A percentile compares a stretch with the other conserved stretches of the same genome.
phyloP scores from a whole-genome alignment of 2,329 filamentous ascomycete genomes.

The Cladobotryum protrusum region DNA sequence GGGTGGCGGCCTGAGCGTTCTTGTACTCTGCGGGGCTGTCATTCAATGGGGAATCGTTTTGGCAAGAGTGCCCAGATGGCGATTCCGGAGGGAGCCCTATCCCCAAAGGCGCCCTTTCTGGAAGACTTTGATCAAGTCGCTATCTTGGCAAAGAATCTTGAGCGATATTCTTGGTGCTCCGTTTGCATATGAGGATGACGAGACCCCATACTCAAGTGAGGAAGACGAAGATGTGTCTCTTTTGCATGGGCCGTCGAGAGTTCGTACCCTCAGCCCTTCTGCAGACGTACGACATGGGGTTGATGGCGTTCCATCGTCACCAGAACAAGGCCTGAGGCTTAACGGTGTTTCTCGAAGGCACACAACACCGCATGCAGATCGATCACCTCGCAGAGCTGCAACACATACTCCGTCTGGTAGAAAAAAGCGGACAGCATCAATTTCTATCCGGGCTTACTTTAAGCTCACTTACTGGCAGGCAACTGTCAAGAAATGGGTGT shows the following conservation, averaged over 20 bases:
- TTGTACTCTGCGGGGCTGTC: slow-evolving; percentile 66
- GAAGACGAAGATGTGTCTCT: slow-evolving; percentile 20
- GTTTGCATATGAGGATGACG: slow-evolving; percentile 26
- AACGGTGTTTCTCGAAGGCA: slow-evolving; percentile 35
- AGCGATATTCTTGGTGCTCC: slow-evolving; percentile 28
- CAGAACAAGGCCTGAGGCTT: slow-evolving; percentile 15
- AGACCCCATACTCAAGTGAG: slow-evolving; percentile 26
- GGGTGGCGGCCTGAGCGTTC: slow-evolving; percentile 71
- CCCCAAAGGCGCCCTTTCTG: slow-evolving; percentile 29
- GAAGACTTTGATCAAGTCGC: slow-evolving; percentile 34
- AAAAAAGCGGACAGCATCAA: slow-evolving; percentile 58
- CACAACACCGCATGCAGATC: slow-evolving; percentile 43
- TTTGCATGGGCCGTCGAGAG: slow-evolving; percentile 19
- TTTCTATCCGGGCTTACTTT: slow-evolving; percentile 65
- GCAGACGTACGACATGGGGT: slow-evolving; percentile 8
- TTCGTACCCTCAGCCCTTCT: slow-evolving; percentile 25
- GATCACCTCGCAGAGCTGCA: slow-evolving; percentile 31
- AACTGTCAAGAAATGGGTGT: slow-evolving; percentile 69
- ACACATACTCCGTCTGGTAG: slow-evolving; percentile 57
- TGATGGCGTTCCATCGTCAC: slow-evolving; percentile 16
- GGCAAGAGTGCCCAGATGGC: slow-evolving; percentile 86
- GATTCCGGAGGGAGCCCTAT: slow-evolving; percentile 57
- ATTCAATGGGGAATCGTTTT: slow-evolving; percentile 79
- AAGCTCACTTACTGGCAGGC: slow-evolving; percentile 77
- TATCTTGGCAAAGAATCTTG: slow-evolving; percentile 44